Percentiles rank a stretch among this genome's conserved stretches.
phyloP scores from a whole-genome alignment of 2,329 filamentous ascomycete genomes.

The Xylariales sp. region DNA sequence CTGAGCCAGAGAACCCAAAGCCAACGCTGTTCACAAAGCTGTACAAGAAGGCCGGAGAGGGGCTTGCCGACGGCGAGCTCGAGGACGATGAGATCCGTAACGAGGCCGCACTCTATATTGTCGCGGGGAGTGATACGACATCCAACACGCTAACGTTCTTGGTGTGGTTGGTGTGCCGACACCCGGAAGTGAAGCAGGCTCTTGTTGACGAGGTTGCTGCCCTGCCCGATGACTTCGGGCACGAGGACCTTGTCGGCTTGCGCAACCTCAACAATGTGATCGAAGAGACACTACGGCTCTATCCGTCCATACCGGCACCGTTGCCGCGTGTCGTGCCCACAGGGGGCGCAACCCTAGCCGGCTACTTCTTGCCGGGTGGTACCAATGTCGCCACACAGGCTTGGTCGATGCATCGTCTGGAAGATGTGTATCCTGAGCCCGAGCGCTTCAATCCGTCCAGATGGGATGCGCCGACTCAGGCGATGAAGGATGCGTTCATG shows the following conservation, averaged over 20 bases:
- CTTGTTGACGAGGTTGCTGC: conserved; percentile 30
- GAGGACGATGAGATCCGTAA: conserved; percentile 27
- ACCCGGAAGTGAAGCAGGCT: conserved; percentile 20
- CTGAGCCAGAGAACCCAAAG: conserved; percentile 10
- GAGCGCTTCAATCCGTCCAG: conserved; percentile 28
- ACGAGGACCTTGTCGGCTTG: conserved; percentile 28
- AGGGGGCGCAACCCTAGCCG: conserved; percentile 32
- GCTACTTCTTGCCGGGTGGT: conserved; percentile 33
- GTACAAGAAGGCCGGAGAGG: conserved; percentile 27
- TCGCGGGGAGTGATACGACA: conserved; percentile 50
- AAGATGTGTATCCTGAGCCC: conserved; percentile 34
- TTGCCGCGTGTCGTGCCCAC: conserved; percentile 35
- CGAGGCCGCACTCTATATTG: conserved; percentile 29
- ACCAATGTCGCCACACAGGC: conserved; percentile 35
- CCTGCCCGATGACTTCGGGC: conserved; percentile 25
- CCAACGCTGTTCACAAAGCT: conserved; percentile 32
- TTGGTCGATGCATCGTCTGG: conserved; percentile 42
- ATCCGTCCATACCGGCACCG: conserved; percentile 31
- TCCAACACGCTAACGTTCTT: conserved; percentile 45
- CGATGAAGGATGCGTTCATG: conserved; percentile 43
- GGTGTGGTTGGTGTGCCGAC: conserved; percentile 31
- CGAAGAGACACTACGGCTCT: conserved; percentile 40
- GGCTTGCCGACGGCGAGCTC: conserved; percentile 26
- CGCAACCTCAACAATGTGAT: conserved; percentile 37
- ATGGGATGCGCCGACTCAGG: conserved; percentile 28